Conservation (phyloP, 768 basidiomycete species). For the Rhodocollybia butyracea region DNA sequence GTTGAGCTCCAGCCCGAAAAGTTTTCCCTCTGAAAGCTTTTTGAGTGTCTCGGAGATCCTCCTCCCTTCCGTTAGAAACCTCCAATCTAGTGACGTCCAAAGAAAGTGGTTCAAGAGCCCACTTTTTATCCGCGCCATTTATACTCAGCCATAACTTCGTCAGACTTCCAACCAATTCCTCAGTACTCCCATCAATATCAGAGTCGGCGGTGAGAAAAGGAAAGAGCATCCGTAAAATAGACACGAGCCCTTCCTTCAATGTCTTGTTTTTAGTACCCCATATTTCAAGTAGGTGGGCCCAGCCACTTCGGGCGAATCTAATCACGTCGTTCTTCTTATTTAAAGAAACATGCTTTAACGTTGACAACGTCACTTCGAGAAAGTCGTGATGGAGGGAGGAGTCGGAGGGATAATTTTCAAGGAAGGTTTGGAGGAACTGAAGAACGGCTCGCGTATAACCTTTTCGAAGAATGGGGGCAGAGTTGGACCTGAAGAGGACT, state of each 20-base stretch:
- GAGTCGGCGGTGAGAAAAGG: constrained; percentile 57
- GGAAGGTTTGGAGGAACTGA: constrained; percentile 54
- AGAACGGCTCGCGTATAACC: constrained; percentile 46
- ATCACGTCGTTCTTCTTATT: constrained; percentile 64
- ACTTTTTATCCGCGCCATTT: constrained; percentile 53
- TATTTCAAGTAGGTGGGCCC: constrained; percentile 61
- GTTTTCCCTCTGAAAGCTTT: constrained; percentile 58
- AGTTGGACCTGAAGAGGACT: constrained; percentile 54
- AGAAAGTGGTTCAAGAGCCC: constrained; percentile 63
- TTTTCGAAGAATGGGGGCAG: constrained; percentile 51
- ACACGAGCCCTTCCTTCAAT: constrained; percentile 76
- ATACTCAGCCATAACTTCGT: constrained; percentile 53
- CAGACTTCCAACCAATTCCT: constrained; percentile 41
- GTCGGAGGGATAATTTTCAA: constrained; percentile 64
- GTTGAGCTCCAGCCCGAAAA: constrained; percentile 71
- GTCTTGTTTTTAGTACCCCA: constrained; percentile 79
- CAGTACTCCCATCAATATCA: constrained; percentile 16
- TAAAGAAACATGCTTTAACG: constrained; percentile 73
- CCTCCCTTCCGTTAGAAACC: constrained; percentile 16
- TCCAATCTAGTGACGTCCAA: constrained; percentile 65
- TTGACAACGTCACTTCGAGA: constrained; percentile 61
- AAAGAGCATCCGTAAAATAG: constrained; percentile 68
- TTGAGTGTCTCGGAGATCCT: constrained; percentile 12
- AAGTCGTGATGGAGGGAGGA: constrained; percentile 79
- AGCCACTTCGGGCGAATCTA: constrained; percentile 56